Evolutionary conservation across 164 flowering plant genomes (phyloP), one percentile per base, ranked within the genome.

Genomic region (Platanus orientalis): DNA sequence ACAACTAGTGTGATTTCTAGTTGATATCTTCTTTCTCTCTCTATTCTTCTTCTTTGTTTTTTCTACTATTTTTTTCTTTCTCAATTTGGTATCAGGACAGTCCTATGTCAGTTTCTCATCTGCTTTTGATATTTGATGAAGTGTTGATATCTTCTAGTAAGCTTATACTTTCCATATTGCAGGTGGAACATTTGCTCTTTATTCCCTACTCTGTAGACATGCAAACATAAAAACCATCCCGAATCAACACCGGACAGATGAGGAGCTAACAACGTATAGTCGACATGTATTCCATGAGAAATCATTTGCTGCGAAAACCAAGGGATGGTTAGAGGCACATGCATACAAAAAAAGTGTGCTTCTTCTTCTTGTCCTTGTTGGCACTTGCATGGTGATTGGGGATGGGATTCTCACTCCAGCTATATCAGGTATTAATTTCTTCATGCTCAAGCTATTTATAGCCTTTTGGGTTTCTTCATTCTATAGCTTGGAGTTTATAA

Each of bases 131-230:
- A 19, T n/a, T n/a, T 39, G 27, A 58, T 58, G 12, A n/a, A 10
- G 17, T 40, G 23, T 10, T 49, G 27, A 16, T 30, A 19, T 61
- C 30, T 20, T 4, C n/a, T 7, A 12, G 29, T 16, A 23, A 23
- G 32, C 66, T 51, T 51, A 24, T 24, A 29, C 13, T 69, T 16
- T 3, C 48, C 32, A 14, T 34, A 65, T 32, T 70, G 68, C 79
- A 93, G 98, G 98, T 49, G 98, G 98, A 36, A 90, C 97, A 32
- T 93, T n/a, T n/a, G n/a, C n/a, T n/a, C n/a, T n/a, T n/a, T n/a
- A n/a, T n/a, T n/a, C n/a, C n/a, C n/a, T n/a, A 68, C 88, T 93
- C 17, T 88, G 98, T 69, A 83, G 97, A 55, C 98, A 93, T 81
- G 98, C 97, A 45, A 87, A 82, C 51, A 67, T 88, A 55, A 87